Conservation (phyloP, 306 rosid genomes). For the Gillenia trifoliata region DNA sequence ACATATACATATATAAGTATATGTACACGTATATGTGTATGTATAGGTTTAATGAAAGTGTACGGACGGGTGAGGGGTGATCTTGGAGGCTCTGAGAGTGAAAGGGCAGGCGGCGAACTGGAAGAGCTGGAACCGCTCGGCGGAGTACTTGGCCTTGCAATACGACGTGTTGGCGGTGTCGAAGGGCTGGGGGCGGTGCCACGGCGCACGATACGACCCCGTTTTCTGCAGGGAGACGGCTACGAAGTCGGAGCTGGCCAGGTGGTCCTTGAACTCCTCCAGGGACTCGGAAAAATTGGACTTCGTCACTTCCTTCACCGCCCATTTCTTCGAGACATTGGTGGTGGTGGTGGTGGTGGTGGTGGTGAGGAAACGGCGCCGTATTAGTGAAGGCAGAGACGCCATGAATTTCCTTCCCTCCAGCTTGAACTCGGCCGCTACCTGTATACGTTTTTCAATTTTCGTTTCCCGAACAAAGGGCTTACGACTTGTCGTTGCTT, state of each 20-base stretch:
- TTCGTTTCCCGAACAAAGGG: neutral
- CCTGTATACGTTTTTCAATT: neutral
- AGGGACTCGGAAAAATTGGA: conserved; percentile 56
- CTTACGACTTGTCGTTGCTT: neutral
- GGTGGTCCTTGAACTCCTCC: conserved; percentile 42
- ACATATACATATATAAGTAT: neutral
- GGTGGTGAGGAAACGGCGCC: conserved; percentile 38
- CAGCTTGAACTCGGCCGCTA: neutral
- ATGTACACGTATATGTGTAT: neutral
- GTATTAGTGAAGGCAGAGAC: conserved; percentile 24
- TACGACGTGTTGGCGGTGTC: conserved; percentile 65
- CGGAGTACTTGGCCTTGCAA: conserved; percentile 58
- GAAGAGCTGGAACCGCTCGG: conserved; percentile 70
- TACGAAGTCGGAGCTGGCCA: conserved; percentile 57
- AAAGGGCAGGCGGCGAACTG: conserved; percentile 90
- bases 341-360: conserved; percentile 19
- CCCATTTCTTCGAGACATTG: conserved; percentile 36
- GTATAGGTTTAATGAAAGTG: neutral
- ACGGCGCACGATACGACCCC: conserved; percentile 54
- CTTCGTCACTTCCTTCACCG: conserved; percentile 64
- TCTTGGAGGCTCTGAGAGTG: conserved; percentile 39
- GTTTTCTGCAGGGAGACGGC: conserved; percentile 66
- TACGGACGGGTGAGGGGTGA: conserved; percentile 74
- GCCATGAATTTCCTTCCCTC: conserved; percentile 9
- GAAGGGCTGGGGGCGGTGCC: conserved; percentile 64